Evolutionary conservation across 75 land plant species (phyloP), one percentile per base, ranked within the genome.

Genomic region (Sequoia sempervirens): DNA sequence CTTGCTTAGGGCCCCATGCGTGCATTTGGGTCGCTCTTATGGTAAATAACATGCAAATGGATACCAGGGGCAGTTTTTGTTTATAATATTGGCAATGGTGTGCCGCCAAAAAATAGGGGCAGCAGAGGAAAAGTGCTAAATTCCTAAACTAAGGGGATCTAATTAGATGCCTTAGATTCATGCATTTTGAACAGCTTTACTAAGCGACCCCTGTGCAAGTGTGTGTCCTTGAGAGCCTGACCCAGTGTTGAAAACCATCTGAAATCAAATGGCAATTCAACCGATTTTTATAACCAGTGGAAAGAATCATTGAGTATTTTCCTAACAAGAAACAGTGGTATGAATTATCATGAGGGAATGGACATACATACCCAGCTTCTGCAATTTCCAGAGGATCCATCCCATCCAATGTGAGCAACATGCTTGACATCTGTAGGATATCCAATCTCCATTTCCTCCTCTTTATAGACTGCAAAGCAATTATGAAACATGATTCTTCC

Each of bases 371-470:
- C 93, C 93, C 93, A 93, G 78, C 93, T 90, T 12, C 90, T 93
- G 1, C 93, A 54, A 82, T 84, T 86, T 36, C 88, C 87, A 15
- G 96, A 87, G 23, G 92, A 86, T 30, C 92, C 92, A 86, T 94
- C 96, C 94, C 92, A 94, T 9, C 96, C 96, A 38, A 94, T 92
- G 54, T 94, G 96, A 32, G 94, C 94, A 18, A 94, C 92, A 87
- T 94, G 96, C 85, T 94, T 92, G 75, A 94, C 96, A 84, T 94
- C 96, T 11, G 96, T 94, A 5, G 96, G 96, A 64, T 83, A 85
- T 13, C 96, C 96, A 82, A 94, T 94, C 82, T 91, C 87, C 87
- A 94, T 91, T 80, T 92, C 94, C n/a, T 88, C 83, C 50, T 89
- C 90, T 56, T 90, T 90, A 7, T 85, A 86, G 26, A 88, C 83